Evolutionary conservation across 257 asterid species (phyloP).

Genomic region (Prunella vulgaris): DNA sequence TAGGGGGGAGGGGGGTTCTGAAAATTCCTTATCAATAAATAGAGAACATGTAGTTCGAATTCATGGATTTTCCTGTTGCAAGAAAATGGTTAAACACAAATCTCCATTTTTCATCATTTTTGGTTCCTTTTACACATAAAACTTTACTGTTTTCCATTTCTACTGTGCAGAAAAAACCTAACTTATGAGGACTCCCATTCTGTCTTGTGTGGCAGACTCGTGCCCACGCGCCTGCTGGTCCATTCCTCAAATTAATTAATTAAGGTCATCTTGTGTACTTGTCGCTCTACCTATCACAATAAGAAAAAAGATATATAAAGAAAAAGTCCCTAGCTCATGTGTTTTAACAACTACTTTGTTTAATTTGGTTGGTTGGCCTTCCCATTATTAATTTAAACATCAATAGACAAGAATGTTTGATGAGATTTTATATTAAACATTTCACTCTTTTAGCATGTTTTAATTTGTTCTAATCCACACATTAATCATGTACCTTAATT

Average conservation of each 20-base stretch:
- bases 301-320: neutral
- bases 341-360: too few species aligned
- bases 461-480: too few species aligned
- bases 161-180: conserved; percentile 21
- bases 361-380: too few species aligned
- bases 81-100: conserved; percentile 34
- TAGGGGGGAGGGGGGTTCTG: conserved; percentile 5
- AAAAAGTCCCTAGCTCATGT: too few species aligned
- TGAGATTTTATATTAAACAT: too few species aligned
- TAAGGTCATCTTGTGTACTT: neutral
- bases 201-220: conserved; percentile 32
- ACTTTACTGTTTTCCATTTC: conserved; percentile 25
- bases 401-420: too few species aligned
- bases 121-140: neutral
- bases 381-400: too few species aligned
- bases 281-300: neutral
- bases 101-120: conserved; percentile 15
- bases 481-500: too few species aligned
- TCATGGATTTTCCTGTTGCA: conserved; percentile 35
- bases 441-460: too few species aligned
- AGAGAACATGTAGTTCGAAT: conserved; percentile 24
- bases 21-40: conserved; percentile 32
- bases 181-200: conserved; percentile 22
- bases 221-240: conserved; percentile 29
- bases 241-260: neutral